These are phyloP conservation scores for Globisporangium iwayamae DNA, from an alignment of 352 stramenopile genomes.

Conservation along the genomic window DNA sequence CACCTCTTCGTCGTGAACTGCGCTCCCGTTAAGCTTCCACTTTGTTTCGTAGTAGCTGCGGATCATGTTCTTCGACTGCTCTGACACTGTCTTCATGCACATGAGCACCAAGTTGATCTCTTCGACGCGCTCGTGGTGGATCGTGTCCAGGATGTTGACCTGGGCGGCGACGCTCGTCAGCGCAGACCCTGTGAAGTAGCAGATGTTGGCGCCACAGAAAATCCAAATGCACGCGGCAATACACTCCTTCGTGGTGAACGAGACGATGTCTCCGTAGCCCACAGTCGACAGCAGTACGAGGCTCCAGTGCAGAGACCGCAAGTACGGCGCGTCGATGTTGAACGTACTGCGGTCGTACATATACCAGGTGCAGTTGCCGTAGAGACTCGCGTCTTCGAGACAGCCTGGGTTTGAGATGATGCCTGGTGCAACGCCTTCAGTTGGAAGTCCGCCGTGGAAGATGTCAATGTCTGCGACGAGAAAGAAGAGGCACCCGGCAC, in stretches of 20 bases:
- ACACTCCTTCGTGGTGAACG: conserved; percentile 35
- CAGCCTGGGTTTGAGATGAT: conserved; percentile 8
- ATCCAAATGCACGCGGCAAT: conserved; percentile 63
- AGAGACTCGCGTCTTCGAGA: conserved; percentile 26
- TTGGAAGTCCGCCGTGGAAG: conserved; percentile 45
- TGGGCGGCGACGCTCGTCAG: conserved; percentile 58
- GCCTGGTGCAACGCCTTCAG: conserved; percentile 12
- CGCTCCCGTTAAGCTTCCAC: conserved; percentile 69
- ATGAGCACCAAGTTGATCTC: conserved; percentile 60
- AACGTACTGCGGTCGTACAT: conserved; percentile 65
- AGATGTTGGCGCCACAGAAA: conserved; percentile 68
- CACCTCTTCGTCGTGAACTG: conserved; percentile 46
- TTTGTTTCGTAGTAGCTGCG: conserved; percentile 69
- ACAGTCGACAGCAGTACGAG: conserved; percentile 71
- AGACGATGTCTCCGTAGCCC: conserved; percentile 41
- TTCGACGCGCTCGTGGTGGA: conserved; percentile 50
- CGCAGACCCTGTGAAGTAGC: conserved; percentile 61
- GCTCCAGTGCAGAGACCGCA: conserved; percentile 68
- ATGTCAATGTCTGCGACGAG: conserved; percentile 35
- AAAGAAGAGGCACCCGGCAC: conserved; percentile 60
- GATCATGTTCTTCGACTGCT: conserved; percentile 47
- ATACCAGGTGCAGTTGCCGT: conserved; percentile 72
- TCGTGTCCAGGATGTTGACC: conserved; percentile 38
- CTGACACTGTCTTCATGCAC: conserved; percentile 34
- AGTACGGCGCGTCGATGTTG: conserved; percentile 53